These are phyloP conservation scores for Austroboletus eburneus DNA, from an alignment of 768 basidiomycete species.

Conservation along the genomic window DNA sequence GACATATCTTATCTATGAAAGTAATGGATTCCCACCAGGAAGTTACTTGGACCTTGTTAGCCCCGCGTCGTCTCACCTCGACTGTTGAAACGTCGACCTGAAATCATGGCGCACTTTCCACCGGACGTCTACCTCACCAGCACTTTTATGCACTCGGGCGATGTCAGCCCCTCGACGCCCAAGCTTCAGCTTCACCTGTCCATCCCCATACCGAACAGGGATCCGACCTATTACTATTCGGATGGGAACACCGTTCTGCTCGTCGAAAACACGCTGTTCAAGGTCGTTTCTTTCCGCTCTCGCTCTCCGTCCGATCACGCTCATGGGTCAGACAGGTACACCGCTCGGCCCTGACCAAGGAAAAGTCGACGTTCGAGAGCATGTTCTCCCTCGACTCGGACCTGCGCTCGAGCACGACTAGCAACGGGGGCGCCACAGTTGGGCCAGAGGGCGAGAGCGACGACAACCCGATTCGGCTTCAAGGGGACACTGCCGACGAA, in stretches of 20 bases:
- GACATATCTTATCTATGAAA: constrained; percentile 22
- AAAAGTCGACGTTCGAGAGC: constrained; percentile 43
- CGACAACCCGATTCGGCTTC: constrained; percentile 46
- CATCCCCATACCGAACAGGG: constrained; percentile 33
- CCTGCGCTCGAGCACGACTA: constrained; percentile 24
- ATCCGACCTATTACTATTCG: constrained; percentile 38
- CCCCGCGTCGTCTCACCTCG: constrained; percentile 10
- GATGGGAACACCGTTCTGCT: constrained; percentile 41
- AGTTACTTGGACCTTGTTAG: not conserved
- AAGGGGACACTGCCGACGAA: constrained; percentile 44
- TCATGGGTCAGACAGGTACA: constrained; percentile 33
- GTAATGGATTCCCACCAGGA: constrained; percentile 22
- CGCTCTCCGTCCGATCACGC: constrained; percentile 13
- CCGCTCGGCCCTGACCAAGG: constrained; percentile 40
- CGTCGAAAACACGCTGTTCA: constrained; percentile 45
- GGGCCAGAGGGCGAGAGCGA: constrained; percentile 46
- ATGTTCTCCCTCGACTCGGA: constrained; percentile 43
- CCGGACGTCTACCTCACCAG: constrained; percentile 30
- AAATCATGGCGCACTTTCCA: constrained; percentile 28
- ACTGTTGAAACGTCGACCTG: constrained; percentile 10
- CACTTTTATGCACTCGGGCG: constrained; percentile 32
- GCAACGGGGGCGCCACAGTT: constrained; percentile 22
- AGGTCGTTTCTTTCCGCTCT: constrained; percentile 32
- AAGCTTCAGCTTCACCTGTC: constrained; percentile 32
- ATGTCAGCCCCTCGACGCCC: constrained; percentile 30